Conservation (phyloP, 208 protist genomes). For the Leishmania tarentolae region DNA sequence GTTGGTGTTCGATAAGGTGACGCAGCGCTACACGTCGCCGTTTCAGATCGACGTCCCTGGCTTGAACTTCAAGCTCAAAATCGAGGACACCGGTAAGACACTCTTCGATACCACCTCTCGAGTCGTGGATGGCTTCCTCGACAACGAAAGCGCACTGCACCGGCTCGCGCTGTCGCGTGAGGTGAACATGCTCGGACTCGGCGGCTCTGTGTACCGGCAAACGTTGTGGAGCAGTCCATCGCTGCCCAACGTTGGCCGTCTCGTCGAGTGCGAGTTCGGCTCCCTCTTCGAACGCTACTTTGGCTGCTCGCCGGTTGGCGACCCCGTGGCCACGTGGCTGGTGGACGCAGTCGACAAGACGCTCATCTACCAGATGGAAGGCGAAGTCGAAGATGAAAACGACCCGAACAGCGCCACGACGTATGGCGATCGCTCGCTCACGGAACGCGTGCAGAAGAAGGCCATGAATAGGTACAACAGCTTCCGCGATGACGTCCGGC, state of each 20-base stretch:
- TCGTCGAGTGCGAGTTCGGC: slow-evolving; percentile 55
- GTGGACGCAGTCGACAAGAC: slow-evolving; percentile 74
- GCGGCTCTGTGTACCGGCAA: slow-evolving; percentile 81
- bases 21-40: slow-evolving; percentile 50
- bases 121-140: slow-evolving; percentile 78
- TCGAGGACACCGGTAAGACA: slow-evolving; percentile 65
- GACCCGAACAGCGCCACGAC: slow-evolving; percentile 89
- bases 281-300: slow-evolving; percentile 71
- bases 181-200: slow-evolving; percentile 85
- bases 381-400: slow-evolving; percentile 90
- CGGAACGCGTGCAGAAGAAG: slow-evolving; percentile 88
- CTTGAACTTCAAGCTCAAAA: slow-evolving; percentile 52
- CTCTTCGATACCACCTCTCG: slow-evolving; percentile 53
- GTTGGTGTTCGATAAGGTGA: slow-evolving; percentile 41
- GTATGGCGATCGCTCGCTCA: slow-evolving; percentile 79
- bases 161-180: slow-evolving; percentile 71
- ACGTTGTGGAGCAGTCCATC: slow-evolving; percentile 76
- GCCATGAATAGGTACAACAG: slow-evolving; percentile 90
- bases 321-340: slow-evolving; percentile 78
- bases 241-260: slow-evolving; percentile 60
- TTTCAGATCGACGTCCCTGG: slow-evolving; percentile 64
- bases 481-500: slow-evolving; percentile 82
- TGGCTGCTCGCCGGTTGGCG: slow-evolving; percentile 55
- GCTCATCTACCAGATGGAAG: slow-evolving; percentile 84
- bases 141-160: slow-evolving; percentile 86